Evolutionary conservation across 306 rosid species (phyloP).

Genomic region (Quillaja saponaria): DNA sequence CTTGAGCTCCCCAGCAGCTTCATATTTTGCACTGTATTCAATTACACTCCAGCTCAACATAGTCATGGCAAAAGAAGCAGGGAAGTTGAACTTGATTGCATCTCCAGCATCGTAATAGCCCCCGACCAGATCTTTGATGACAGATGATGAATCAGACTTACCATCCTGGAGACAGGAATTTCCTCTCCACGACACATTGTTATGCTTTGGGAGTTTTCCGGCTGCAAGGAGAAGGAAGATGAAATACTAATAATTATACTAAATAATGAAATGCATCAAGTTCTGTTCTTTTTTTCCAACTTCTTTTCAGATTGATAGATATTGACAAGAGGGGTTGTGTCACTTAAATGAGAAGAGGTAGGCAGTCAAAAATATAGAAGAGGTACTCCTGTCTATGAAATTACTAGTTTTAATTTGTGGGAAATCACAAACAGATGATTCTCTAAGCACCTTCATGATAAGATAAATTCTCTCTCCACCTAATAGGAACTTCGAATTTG

Average conservation of each 20-base stretch:
- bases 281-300: background rate
- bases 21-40: slow-evolving; percentile 87
- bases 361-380: background rate
- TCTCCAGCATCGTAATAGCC: slow-evolving; percentile 98
- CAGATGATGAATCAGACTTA: slow-evolving; percentile 31
- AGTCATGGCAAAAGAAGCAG: slow-evolving; percentile 74
- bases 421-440: no score
- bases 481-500: no score
- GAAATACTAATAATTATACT: background rate
- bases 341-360: background rate
- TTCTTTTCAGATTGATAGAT: no score
- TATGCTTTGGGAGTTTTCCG: slow-evolving; percentile 90
- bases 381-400: no score
- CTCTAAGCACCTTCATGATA: no score
- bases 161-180: slow-evolving; percentile 77
- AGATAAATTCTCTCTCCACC: no score
- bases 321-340: background rate
- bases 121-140: slow-evolving; percentile 74
- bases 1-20: slow-evolving; percentile 86
- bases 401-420: no score
- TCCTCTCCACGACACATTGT: slow-evolving; percentile 98
- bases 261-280: background rate
- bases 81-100: slow-evolving; percentile 93
- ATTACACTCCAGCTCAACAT: slow-evolving; percentile 99
- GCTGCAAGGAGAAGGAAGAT: slow-evolving; percentile 44